phyloP scores from a whole-genome alignment of 331 rosid species.

The Acacia concinna region DNA sequence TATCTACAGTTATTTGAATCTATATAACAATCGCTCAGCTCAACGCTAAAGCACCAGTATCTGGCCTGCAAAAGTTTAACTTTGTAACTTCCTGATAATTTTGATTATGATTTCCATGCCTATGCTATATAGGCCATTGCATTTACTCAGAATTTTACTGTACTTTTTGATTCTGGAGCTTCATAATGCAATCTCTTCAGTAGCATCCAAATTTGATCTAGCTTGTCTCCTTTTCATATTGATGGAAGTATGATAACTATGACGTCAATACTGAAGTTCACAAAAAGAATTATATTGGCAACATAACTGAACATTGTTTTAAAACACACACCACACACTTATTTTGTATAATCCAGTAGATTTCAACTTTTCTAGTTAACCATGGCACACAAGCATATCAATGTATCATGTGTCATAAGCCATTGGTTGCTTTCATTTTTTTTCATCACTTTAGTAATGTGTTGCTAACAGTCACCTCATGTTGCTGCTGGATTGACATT shows the following conservation, averaged over 20 bases:
- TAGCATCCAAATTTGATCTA: slow-evolving; percentile 3
- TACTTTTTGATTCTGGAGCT: not conserved
- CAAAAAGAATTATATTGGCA: slow-evolving; percentile 15
- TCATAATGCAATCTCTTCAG: not conserved
- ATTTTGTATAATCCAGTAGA: not conserved
- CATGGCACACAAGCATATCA: not conserved
- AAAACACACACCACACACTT: not conserved
- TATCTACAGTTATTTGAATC: slow-evolving; percentile 8
- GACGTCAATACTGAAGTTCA: slow-evolving; percentile 11
- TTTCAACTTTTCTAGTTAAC: slow-evolving; percentile 15
- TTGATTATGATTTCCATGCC: slow-evolving; percentile 11
- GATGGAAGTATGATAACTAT: slow-evolving; percentile 25
- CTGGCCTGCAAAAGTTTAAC: slow-evolving; percentile 11
- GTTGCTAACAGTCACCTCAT: slow-evolving; percentile 56
- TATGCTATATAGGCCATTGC: not conserved
- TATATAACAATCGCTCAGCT: not conserved
- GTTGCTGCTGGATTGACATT: slow-evolving; percentile 53
- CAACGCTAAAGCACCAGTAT: slow-evolving; percentile 3
- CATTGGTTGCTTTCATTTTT: slow-evolving; percentile 13
- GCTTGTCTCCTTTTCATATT: not conserved
- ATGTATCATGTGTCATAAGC: not conserved
- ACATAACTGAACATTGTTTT: slow-evolving; percentile 8
- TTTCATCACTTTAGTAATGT: slow-evolving; percentile 7
- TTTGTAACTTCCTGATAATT: not conserved
- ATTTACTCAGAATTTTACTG: not conserved